These are phyloP conservation scores for Solanum arcanum DNA, from an alignment of 257 asterid genomes.

Conservation along the genomic window DNA sequence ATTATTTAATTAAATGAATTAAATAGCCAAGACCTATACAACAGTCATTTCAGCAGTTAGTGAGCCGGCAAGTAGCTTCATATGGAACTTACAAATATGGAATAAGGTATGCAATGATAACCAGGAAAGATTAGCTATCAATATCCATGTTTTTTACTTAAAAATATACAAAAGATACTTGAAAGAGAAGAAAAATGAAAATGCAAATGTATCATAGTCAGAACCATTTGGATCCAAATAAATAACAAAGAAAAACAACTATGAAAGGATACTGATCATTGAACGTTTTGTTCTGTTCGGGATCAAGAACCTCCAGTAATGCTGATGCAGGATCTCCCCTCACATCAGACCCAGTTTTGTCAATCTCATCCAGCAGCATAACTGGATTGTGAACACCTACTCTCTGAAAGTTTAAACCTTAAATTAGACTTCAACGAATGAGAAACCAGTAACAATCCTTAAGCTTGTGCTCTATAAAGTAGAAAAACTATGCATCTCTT, in stretches of 20 bases:
- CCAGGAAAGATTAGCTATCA: not conserved
- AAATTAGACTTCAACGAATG: not conserved
- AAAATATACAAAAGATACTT: not conserved
- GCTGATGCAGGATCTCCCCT: slow-evolving; percentile 99
- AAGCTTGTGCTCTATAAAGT: not conserved
- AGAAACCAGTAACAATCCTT: not conserved
- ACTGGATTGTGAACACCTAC: slow-evolving; percentile 96
- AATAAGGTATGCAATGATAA: not conserved
- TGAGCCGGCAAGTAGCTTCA: not conserved
- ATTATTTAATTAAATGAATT: not conserved
- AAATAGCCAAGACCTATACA: not conserved
- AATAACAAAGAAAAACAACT: not conserved
- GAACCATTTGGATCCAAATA: not conserved
- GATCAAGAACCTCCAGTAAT: slow-evolving; percentile 96
- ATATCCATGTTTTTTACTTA: not conserved
- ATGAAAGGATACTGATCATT: slow-evolving; percentile 93
- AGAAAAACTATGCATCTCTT: not conserved
- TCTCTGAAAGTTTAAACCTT: slow-evolving; percentile 31
- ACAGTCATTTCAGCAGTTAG: not conserved
- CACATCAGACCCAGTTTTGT: slow-evolving; percentile 97
- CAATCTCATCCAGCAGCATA: slow-evolving; percentile 98
- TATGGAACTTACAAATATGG: not conserved
- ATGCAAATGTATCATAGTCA: not conserved
- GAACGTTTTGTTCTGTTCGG: slow-evolving; percentile 90
- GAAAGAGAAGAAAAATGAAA: not conserved